phyloP scores from a whole-genome alignment of 164 flowering plant species.

The Chimonanthus praecox region DNA sequence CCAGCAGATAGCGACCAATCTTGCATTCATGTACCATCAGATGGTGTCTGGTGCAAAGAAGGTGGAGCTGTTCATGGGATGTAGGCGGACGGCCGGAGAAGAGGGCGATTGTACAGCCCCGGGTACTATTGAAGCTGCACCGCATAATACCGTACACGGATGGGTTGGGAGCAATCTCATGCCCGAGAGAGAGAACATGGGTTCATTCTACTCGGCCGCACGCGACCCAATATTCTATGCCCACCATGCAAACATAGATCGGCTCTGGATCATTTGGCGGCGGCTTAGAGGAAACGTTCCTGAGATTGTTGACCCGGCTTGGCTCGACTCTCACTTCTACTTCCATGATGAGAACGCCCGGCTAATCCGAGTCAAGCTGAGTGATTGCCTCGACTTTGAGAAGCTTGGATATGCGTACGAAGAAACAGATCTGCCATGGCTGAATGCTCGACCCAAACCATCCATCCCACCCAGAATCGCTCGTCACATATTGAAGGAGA shows the following conservation, averaged over 20 bases:
- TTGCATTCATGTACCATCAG: constrained; percentile 45
- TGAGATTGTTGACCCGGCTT: constrained; percentile 27
- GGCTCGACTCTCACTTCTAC: constrained; percentile 20
- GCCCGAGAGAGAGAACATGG: constrained; percentile 19
- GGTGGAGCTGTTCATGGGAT: background rate
- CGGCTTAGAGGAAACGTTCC: constrained; percentile 17
- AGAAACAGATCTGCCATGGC: constrained; percentile 47
- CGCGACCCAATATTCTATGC: constrained; percentile 17
- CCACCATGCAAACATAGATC: constrained; percentile 8
- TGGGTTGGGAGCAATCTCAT: constrained; percentile 34
- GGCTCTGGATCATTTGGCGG: constrained; percentile 26
- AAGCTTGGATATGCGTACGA: constrained; percentile 42
- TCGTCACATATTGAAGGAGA: constrained; percentile 15
- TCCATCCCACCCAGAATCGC: background rate
- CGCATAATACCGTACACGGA: constrained; percentile 37
- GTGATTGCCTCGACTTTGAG: constrained; percentile 32
- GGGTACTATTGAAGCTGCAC: constrained; percentile 34
- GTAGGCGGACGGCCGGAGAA: constrained; percentile 27
- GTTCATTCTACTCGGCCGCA: constrained; percentile 18
- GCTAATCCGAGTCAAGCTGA: constrained; percentile 23
- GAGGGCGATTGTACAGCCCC: constrained; percentile 34
- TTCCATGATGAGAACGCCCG: constrained; percentile 33
- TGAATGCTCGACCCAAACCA: background rate
- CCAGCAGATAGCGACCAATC: constrained; percentile 24
- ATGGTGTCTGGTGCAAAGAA: constrained; percentile 37